phyloP scores from a whole-genome alignment of 1,284 basidiomycete species.

The Lentinula novae-zelandiae region DNA sequence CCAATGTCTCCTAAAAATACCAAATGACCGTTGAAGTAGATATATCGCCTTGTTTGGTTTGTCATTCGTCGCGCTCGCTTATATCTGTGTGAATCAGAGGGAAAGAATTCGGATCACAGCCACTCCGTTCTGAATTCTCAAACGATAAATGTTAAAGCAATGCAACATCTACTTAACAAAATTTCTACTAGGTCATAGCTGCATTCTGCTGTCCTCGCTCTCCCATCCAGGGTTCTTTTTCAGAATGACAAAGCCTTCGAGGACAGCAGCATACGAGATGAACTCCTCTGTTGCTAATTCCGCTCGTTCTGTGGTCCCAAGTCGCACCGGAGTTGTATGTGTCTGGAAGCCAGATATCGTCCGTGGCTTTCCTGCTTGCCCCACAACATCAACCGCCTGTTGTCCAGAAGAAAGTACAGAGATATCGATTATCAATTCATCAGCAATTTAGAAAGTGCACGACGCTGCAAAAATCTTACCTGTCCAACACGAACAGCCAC shows the following conservation, averaged over 20 bases:
- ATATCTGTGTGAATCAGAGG: too few species aligned
- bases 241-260: slow-evolving; percentile 89
- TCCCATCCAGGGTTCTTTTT: slow-evolving; percentile 86
- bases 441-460: slow-evolving; percentile 3
- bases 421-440: not conserved
- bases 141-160: not conserved
- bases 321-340: slow-evolving; percentile 91
- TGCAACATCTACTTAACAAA: too few species aligned
- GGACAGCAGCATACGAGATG: slow-evolving; percentile 84
- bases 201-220: slow-evolving; percentile 74
- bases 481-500: slow-evolving; percentile 96
- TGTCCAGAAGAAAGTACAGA: slow-evolving; percentile 13
- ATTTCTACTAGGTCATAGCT: slow-evolving; percentile 40
- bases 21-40: too few species aligned
- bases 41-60: too few species aligned
- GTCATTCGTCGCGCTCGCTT: too few species aligned
- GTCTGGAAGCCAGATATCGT: slow-evolving; percentile 97
- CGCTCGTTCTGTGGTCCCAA: slow-evolving; percentile 91
- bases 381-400: slow-evolving; percentile 85
- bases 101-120: too few species aligned
- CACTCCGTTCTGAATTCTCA: too few species aligned
- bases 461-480: slow-evolving; percentile 34
- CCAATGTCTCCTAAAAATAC: too few species aligned
- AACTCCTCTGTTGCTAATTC: slow-evolving; percentile 97
- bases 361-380: slow-evolving; percentile 87